A percentile compares a stretch with the other conserved stretches of the same genome.
phyloP scores from a whole-genome alignment of 1,284 basidiomycete genomes.

The Pseudozyma tsukubaensis region DNA sequence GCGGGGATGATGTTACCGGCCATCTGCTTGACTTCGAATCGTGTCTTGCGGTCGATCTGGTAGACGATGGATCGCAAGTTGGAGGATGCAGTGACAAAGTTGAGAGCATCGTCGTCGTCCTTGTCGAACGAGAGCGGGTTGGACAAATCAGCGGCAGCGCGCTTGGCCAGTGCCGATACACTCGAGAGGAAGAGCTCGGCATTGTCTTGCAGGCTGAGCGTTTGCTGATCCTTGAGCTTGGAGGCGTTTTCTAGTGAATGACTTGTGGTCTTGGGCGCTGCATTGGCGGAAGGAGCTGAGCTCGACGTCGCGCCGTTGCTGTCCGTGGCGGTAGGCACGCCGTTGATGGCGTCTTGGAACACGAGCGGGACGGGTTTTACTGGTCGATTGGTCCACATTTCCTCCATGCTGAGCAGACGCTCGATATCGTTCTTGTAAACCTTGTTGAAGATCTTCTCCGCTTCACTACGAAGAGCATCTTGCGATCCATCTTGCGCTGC shows the following conservation, averaged over 20 bases:
- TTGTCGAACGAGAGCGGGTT: conserved; percentile 90
- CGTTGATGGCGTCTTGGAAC: conserved; percentile 76
- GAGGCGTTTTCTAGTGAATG: conserved; percentile 8
- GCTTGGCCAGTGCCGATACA: conserved; percentile 80
- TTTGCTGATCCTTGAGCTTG: conserved; percentile 58
- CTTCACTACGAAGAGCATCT: conserved; percentile 72
- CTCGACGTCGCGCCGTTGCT: background rate
- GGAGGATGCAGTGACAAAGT: conserved; percentile 93
- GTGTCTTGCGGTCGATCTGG: conserved; percentile 84
- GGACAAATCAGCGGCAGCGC: conserved; percentile 77
- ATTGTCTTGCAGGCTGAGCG: conserved; percentile 56
- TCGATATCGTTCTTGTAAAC: conserved; percentile 89
- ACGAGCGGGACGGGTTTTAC: conserved; percentile 85
- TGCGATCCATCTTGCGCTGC: conserved; percentile 23
- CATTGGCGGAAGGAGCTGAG: background rate
- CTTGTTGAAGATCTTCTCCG: conserved; percentile 85
- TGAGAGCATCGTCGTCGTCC: conserved; percentile 94
- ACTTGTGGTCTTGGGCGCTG: background rate
- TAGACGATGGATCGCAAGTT: conserved; percentile 92
- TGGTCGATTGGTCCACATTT: conserved; percentile 91
- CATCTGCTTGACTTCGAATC: conserved; percentile 99
- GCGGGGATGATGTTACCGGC: conserved; percentile 96
- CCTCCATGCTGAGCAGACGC: conserved; percentile 91
- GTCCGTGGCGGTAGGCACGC: conserved; percentile 2
- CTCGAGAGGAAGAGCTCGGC: conserved; percentile 71